Conservation (phyloP, 78 protist species). For the Pigoraptor vietnamica region DNA sequence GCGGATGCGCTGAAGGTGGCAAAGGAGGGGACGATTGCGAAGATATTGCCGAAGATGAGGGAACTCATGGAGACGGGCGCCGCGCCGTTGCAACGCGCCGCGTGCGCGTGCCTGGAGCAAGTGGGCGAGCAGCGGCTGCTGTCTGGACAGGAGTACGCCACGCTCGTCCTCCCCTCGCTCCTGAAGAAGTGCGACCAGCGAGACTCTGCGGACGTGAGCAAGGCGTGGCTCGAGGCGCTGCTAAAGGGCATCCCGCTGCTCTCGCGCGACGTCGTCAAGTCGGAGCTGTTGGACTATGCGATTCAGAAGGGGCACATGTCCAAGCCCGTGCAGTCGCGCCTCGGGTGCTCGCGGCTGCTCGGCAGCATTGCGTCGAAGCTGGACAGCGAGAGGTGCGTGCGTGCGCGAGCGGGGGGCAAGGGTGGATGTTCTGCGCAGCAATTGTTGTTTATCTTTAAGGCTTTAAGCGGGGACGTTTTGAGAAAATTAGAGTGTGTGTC, state of each 20-base stretch:
- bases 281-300: not conserved
- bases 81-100: not conserved
- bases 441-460: too few species aligned
- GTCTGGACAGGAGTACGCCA: not conserved
- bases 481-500: not conserved
- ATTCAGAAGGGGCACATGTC: not conserved
- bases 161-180: not conserved
- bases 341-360: not conserved
- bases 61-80: not conserved
- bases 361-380: not conserved
- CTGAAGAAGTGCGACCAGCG: not conserved
- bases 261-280: not conserved
- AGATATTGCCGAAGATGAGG: not conserved
- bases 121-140: not conserved
- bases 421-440: too few species aligned
- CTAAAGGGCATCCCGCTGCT: not conserved
- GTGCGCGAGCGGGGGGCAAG: too few species aligned
- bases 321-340: not conserved
- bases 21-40: not conserved
- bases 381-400: not conserved
- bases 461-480: too few species aligned
- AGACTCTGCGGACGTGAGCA: not conserved
- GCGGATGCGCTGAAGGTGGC: not conserved
- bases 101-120: not conserved
- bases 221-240: not conserved